Evolutionary conservation across 306 rosid genomes (phyloP), one percentile per base, ranked within the genome.

Genomic region (Cicer yamashitae): DNA sequence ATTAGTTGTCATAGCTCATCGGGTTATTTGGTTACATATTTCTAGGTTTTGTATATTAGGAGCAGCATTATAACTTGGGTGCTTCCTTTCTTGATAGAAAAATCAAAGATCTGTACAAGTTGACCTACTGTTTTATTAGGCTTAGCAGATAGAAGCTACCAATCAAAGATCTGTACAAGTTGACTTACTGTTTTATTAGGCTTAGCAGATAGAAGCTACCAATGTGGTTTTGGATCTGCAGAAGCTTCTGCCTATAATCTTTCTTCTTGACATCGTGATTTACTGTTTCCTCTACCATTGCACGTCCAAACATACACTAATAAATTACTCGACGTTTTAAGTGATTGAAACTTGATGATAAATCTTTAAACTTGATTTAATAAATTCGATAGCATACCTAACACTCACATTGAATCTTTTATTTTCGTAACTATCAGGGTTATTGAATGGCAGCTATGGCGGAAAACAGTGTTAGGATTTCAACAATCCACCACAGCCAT

Each of bases 301-400:
- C 40, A 1, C 7, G 14, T 6, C 1, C n/a, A 57, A 57, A 22
- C 15, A 57, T 22, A 22, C 8, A 57, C n/a, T 14, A 4, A 18
- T 6, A 56, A 40, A 57, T 10, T 40, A 13, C 12, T 61, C 3
- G 10, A 41, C 1, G 47, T 54, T 66, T 18, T 7, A 56, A 10
- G 38, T 56, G 38, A 67, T 20, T 22, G 59, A 38, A 67, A 65
- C 56, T 57, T 53, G 34, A 17, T 40, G 10, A 25, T 75, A 9
- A 63, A 62, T 75, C 45, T 52, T 75, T 39, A 40, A 37, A 40
- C 66, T 13, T 40, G 34, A 63, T 53, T 46, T 13, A 12, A 48
- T 12, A 61, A 47, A 7, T 65, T 57, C 34, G 38, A 22, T 25
- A 43, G 78, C 12, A 54, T 34, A 54, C 40, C 25, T 44, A 38